Percentiles rank a stretch among this genome's conserved stretches.
These are phyloP conservation scores for Lentinula edodes DNA, from an alignment of 768 basidiomycete genomes.

Conservation along the genomic window DNA sequence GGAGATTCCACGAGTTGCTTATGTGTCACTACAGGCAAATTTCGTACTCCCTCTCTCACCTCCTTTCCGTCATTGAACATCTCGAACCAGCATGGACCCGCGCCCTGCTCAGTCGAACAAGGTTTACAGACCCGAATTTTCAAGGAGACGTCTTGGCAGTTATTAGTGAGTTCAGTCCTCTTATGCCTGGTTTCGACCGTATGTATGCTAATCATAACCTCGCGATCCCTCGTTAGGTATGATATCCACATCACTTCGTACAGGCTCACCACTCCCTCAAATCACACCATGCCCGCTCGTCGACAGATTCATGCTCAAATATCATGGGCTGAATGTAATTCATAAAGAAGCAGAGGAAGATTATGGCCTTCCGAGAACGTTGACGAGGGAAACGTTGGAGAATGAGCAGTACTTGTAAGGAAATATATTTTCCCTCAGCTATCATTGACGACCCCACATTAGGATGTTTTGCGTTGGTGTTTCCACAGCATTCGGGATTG, in stretches of 20 bases:
- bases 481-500: constrained; percentile 59
- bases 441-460: neutral
- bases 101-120: constrained; percentile 69
- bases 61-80: constrained; percentile 67
- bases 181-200: neutral
- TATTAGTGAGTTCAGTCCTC: constrained; percentile 45
- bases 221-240: constrained; percentile 39
- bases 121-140: constrained; percentile 74
- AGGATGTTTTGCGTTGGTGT: constrained; percentile 73
- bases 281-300: constrained; percentile 75
- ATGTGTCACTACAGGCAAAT: constrained; percentile 45
- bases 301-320: constrained; percentile 40
- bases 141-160: constrained; percentile 83
- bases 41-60: constrained; percentile 61
- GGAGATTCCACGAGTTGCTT: neutral
- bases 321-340: constrained; percentile 62
- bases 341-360: constrained; percentile 69
- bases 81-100: constrained; percentile 74
- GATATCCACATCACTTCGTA: constrained; percentile 70
- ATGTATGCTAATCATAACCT: neutral
- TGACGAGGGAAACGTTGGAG: constrained; percentile 69
- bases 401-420: constrained; percentile 77
- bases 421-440: neutral
- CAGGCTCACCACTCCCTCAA: constrained; percentile 74
- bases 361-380: constrained; percentile 62